Base-by-base conservation (phyloP, 768 basidiomycete species). In the Pilatotrama ljubarskyi region DNA sequence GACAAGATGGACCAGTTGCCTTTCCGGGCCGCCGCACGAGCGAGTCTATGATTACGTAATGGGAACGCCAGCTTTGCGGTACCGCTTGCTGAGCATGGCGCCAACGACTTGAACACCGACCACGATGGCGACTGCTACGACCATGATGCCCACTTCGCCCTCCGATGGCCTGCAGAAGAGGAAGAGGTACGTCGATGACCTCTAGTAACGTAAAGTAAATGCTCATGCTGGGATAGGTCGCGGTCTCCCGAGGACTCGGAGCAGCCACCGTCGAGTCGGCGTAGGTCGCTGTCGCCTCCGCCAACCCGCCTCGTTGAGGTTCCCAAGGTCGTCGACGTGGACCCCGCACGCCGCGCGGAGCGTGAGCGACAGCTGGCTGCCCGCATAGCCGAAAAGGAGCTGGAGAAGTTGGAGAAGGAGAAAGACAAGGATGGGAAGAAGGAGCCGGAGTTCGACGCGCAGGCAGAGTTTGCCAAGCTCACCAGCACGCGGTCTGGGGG, bases 381-480 rank as follows among this genome's bases (percentile, higher is more conserved):
- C 25, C 82, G 86, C 51, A 78, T 85, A 44, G 87, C 86, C 8
- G 85, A 86, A 2, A 80, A 82, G 67, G 87, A 90, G 65, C 82
- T 92, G 56, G 83, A 86, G 69, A 82, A 82, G 64, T 65, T 76
- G 26, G 76, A 82, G 56, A 86, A 86, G 70, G 79, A 80, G 57
- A 79, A 77, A 20, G 75, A 71, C 72, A 82, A 80, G 63, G 71
- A 69, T 66, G 64, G 70, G 62, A 62, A 62, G 44, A 68, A 64
- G 66, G 64, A 58, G 72, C 78, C 80, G 70, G 78, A 78, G 43
- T 84, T 83, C 51, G 90, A 93, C 65, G 84, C 88, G 17, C 80
- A 86, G 64, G 93, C 92, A 24, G 95, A 97, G 73, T 95, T 96
- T 69, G 86, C 91, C 4, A 96, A 96, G 75, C 80, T 96, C 59